These are phyloP conservation scores for Phyllosticta citrichinensis DNA, from an alignment of 2,329 filamentous ascomycete genomes.

Conservation along the genomic window DNA sequence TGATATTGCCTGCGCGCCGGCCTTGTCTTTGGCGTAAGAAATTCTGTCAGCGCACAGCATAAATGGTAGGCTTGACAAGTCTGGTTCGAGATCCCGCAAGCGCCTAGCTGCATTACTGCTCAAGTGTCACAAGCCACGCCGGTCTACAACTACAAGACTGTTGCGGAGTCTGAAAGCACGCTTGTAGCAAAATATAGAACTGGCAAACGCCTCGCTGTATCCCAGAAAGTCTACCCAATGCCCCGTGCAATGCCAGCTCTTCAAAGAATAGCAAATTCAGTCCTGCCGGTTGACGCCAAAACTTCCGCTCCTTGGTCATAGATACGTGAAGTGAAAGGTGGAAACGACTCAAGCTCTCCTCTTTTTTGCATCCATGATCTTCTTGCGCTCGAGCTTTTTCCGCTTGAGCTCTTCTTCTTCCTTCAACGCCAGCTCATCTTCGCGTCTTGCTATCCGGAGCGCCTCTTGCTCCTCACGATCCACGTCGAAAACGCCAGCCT, in stretches of 20 bases:
- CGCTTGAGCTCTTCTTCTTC: constrained; percentile 52
- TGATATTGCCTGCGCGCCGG: neutral
- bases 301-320: neutral
- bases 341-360: neutral
- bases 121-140: neutral
- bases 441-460: constrained; percentile 51
- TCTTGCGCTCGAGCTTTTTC: constrained; percentile 48
- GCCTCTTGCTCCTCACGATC: constrained; percentile 60
- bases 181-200: neutral
- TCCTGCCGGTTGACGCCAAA: neutral
- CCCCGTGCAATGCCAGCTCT: constrained; percentile 8
- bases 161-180: neutral
- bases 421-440: constrained; percentile 55
- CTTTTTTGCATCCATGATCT: constrained; percentile 21
- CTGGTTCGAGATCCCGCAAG: neutral
- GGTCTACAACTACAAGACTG: neutral
- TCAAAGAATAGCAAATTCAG: constrained; percentile 1
- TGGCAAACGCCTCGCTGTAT: constrained; percentile 10
- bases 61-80: neutral
- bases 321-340: neutral
- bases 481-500: constrained; percentile 64
- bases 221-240: constrained; percentile 9
- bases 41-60: neutral
- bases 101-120: neutral
- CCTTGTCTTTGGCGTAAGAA: neutral